Percentiles rank a stretch among this genome's conserved stretches.
These are phyloP conservation scores for Backusella morwellensis DNA, from an alignment of 192 early-diverging fungal species.

Conservation along the genomic window DNA sequence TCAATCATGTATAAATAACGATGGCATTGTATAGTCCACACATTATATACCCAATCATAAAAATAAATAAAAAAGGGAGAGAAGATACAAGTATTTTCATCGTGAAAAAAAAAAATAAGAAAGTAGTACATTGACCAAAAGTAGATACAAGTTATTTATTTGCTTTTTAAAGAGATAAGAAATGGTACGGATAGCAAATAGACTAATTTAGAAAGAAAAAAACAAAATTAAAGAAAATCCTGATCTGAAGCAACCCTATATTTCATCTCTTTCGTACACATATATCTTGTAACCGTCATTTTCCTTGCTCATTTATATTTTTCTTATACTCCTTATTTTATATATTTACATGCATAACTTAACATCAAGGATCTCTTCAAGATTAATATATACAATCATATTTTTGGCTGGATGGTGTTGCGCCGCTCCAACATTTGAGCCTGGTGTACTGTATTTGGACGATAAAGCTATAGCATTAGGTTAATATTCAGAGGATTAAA, in stretches of 20 bases:
- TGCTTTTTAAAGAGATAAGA: neutral
- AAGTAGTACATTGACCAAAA: slow-evolving; percentile 6
- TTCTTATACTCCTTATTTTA: neutral
- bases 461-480: slow-evolving; percentile 10
- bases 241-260: neutral
- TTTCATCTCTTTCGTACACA: neutral
- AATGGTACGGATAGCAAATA: neutral
- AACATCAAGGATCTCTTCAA: neutral
- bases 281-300: neutral
- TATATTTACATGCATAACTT: neutral
- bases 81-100: too few species aligned
- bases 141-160: slow-evolving; percentile 5
- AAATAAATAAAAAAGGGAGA: too few species aligned
- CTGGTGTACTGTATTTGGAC: slow-evolving; percentile 3
- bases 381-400: neutral
- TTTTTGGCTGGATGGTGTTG: neutral
- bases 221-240: neutral
- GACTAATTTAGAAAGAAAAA: neutral
- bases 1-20: too few species aligned
- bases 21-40: too few species aligned
- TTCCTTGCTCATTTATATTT: neutral
- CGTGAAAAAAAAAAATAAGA: neutral
- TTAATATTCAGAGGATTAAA: neutral
- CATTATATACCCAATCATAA: too few species aligned
- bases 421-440: neutral